These are phyloP conservation scores for Penicillium freii DNA, from an alignment of 2,329 filamentous ascomycete genomes.

Conservation along the genomic window DNA sequence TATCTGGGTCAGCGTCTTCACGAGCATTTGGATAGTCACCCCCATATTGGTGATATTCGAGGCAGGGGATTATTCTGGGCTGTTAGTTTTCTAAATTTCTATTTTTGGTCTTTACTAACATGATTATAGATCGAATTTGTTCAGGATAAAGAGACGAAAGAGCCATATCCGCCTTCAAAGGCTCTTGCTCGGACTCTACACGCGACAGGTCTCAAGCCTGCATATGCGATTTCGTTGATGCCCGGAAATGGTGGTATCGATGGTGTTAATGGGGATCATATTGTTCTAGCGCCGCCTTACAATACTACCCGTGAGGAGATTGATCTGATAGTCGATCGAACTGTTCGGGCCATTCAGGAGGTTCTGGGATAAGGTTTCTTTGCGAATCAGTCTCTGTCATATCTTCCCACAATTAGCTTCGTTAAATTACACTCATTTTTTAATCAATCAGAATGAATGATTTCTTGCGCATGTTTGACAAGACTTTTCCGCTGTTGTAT, in stretches of 20 bases:
- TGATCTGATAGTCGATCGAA: slow-evolving; percentile 48
- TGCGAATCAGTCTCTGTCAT: neutral
- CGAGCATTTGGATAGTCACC: slow-evolving; percentile 43
- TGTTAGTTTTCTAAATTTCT: slow-evolving; percentile 36
- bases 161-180: slow-evolving; percentile 47
- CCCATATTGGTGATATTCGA: slow-evolving; percentile 54
- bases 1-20: slow-evolving; percentile 41
- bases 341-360: slow-evolving; percentile 44
- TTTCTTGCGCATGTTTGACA: too few species aligned
- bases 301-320: slow-evolving; percentile 51
- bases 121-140: slow-evolving; percentile 54
- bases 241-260: slow-evolving; percentile 53
- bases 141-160: slow-evolving; percentile 50
- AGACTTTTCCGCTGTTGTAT: neutral
- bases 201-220: slow-evolving; percentile 41
- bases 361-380: slow-evolving; percentile 17
- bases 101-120: slow-evolving; percentile 1
- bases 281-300: slow-evolving; percentile 55
- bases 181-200: slow-evolving; percentile 48
- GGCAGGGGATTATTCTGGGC: slow-evolving; percentile 57
- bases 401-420: neutral
- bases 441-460: neutral
- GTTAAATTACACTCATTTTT: neutral
- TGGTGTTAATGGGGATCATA: slow-evolving; percentile 53
- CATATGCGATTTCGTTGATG: slow-evolving; percentile 51